phyloP scores from a whole-genome alignment of 257 asterid genomes.

The Nyctanthes arbortristis region DNA sequence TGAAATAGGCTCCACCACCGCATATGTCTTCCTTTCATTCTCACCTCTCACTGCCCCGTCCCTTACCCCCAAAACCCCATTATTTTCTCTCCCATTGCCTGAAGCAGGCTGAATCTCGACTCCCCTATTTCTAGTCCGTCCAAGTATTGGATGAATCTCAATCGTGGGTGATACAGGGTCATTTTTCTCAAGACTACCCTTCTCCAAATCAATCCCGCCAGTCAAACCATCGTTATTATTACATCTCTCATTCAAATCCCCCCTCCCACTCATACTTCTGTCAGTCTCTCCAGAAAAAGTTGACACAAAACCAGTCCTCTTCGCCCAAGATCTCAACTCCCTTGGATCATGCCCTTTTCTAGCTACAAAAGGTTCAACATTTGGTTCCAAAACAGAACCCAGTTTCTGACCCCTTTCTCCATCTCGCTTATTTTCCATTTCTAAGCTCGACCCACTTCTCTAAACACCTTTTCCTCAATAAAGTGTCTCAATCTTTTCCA shows the following conservation, averaged over 20 bases:
- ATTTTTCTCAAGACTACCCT: constrained; percentile 46
- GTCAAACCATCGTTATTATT: constrained; percentile 20
- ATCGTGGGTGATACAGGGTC: constrained; percentile 75
- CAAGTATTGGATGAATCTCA: constrained; percentile 86
- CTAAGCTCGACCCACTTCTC: constrained; percentile 77
- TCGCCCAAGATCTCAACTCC: constrained; percentile 48
- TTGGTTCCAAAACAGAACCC: neutral
- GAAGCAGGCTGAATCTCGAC: constrained; percentile 62
- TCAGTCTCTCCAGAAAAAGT: constrained; percentile 73
- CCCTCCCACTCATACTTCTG: constrained; percentile 49
- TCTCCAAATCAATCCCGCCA: constrained; percentile 64
- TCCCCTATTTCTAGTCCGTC: constrained; percentile 65
- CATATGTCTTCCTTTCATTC: constrained; percentile 36
- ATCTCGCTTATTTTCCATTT: constrained; percentile 35
- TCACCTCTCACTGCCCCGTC: constrained; percentile 43
- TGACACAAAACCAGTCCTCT: constrained; percentile 82
- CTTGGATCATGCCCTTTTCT: constrained; percentile 42
- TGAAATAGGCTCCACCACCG: constrained; percentile 31
- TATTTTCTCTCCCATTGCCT: constrained; percentile 38
- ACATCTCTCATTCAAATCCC: constrained; percentile 40
- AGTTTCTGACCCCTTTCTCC: neutral
- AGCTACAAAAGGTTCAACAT: neutral
- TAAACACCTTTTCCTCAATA: constrained; percentile 45
- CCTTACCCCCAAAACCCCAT: constrained; percentile 35
- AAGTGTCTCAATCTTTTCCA: constrained; percentile 18